Base-by-base conservation (phyloP, 78 protist genomes). In the Dictyostelium firmibasis region DNA sequence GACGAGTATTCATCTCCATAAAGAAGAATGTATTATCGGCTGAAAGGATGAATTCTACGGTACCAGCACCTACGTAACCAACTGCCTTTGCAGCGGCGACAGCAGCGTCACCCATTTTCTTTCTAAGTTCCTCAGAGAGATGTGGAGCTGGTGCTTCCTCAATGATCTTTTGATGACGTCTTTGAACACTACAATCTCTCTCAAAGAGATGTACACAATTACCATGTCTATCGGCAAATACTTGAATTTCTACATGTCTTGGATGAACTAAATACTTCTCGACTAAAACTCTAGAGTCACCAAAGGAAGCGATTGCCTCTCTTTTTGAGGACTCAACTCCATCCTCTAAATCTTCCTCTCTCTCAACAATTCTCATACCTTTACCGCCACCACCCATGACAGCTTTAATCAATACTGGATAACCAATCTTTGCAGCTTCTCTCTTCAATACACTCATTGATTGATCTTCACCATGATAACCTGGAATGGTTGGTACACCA, bases 81-180 rank as follows among this genome's bases (percentile, higher is more conserved):
- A 98, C 99, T 36, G 98, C 98, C 74, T 95, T 72, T 72, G 99
- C 98, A 2, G 99, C 99, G 0, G 95, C 92, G n/a, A 97, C 97
- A 7, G 99, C 99, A 13, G 98, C 97, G 47, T 67, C 83, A 23
- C 98, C 99, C 97, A 98, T 95, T 64, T 82, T 57, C 16, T 75
- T 18, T 44, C 99, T 96, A 20, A 94, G 85, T 18, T 93, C 97
- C 25, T 47, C 97, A 29, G 94, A 79, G 57, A 75, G 67, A 81
- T 85, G 77, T 41, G 97, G 97, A 7, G 98, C 97, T 25, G 99
- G 99, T 2, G 99, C 99, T 75, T 98, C 99, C 82, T 99, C 99
- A n/a, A 98, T 70, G 64, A 99, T 96, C 96, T 98, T 99, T 94
- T 99, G 99, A 86, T 98, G 97, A 62, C 99, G 95, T 23, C 99